These are phyloP conservation scores for Ceratopteris richardii DNA, from an alignment of 75 land plant genomes.

Conservation along the genomic window DNA sequence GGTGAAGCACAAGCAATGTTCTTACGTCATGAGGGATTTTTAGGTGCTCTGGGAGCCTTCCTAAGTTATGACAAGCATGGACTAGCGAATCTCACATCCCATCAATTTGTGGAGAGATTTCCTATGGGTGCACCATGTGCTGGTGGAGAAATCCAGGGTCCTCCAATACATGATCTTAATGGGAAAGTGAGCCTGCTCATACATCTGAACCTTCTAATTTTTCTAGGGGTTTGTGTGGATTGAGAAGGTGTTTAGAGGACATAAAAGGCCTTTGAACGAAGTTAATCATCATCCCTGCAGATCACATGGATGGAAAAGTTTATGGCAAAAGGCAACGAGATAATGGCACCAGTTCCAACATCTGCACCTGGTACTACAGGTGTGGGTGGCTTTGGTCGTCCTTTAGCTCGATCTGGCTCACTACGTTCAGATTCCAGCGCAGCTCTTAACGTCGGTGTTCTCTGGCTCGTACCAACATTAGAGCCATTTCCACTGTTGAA, in stretches of 20 bases:
- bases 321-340: conserved; percentile 78
- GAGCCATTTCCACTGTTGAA: conserved; percentile 86
- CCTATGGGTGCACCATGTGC: conserved; percentile 99
- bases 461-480: conserved; percentile 79
- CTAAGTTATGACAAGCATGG: conserved; percentile 98
- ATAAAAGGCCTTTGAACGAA: no score
- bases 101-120: conserved; percentile 94
- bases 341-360: conserved; percentile 91
- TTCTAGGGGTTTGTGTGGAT: neutral
- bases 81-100: conserved; percentile 68
- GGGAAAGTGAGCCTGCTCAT: conserved; percentile 51
- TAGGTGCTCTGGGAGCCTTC: conserved; percentile 97
- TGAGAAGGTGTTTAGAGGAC: no score
- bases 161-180: conserved; percentile 86
- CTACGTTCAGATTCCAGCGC: conserved; percentile 88
- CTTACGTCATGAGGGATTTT: conserved; percentile 92
- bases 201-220: neutral
- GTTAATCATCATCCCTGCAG: conserved; percentile 28
- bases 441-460: conserved; percentile 87
- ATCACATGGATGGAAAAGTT: conserved; percentile 99
- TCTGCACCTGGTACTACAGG: conserved; percentile 84
- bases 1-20: conserved; percentile 97
- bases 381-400: conserved; percentile 95
- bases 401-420: conserved; percentile 56
- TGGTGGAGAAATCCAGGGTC: conserved; percentile 80